Conservation (phyloP, 2,329 filamentous ascomycete species). For the Clonostachys sp. region DNA sequence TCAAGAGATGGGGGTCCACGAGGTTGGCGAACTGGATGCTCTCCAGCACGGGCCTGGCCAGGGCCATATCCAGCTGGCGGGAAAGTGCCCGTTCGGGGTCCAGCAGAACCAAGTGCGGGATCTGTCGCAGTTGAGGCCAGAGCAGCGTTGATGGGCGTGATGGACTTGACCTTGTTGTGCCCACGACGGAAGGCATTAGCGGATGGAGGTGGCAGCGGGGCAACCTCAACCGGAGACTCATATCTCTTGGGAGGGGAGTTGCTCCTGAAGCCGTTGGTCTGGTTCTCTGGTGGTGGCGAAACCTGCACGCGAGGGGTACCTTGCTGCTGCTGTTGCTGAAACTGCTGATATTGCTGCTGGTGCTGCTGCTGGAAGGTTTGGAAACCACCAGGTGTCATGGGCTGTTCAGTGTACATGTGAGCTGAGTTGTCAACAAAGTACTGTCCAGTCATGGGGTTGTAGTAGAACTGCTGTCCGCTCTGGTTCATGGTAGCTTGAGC, state of each 20-base stretch:
- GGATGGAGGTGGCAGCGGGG: conserved; percentile 78
- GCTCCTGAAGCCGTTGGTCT: conserved; percentile 47
- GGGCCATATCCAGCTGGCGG: conserved; percentile 85
- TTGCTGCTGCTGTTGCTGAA: conserved; percentile 29
- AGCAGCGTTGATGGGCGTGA: conserved; percentile 54
- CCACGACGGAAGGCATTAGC: conserved; percentile 89
- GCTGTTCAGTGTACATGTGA: conserved; percentile 15
- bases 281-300: conserved; percentile 60
- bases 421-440: conserved; percentile 70
- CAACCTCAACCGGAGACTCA: conserved; percentile 62
- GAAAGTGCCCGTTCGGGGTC: conserved; percentile 74
- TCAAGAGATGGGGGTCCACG: conserved; percentile 88
- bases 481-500: conserved; percentile 26
- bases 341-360: conserved; percentile 39
- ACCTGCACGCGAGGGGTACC: conserved; percentile 67
- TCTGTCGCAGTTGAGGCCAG: conserved; percentile 31
- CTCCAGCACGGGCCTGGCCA: conserved; percentile 86
- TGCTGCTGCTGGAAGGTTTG: conserved; percentile 21
- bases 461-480: conserved; percentile 71
- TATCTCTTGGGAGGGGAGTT: conserved; percentile 62
- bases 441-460: conserved; percentile 82
- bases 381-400: conserved; percentile 6
- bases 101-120: conserved; percentile 20
- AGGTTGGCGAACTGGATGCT: conserved; percentile 90
- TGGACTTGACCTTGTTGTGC: conserved; percentile 85